phyloP scores from a whole-genome alignment of 345 rosid species.

The Conringia planisiliqua region DNA sequence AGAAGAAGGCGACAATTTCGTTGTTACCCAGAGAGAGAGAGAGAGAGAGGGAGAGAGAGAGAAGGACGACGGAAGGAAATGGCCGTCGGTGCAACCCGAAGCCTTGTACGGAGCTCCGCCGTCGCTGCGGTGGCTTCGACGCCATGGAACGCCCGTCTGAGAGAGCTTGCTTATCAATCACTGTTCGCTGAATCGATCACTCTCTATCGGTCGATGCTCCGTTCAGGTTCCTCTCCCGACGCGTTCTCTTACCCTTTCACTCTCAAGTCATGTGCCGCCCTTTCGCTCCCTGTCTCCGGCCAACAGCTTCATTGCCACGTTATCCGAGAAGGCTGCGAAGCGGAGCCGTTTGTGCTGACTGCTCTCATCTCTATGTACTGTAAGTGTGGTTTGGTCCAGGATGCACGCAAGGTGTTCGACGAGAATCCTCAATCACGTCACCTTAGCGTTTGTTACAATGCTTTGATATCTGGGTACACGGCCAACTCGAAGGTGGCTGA shows the following conservation, averaged over 20 bases:
- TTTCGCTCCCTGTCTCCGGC: slow-evolving; percentile 58
- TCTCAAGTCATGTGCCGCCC: slow-evolving; percentile 76
- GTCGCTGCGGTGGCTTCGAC: slow-evolving; percentile 26
- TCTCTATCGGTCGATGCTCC: slow-evolving; percentile 70
- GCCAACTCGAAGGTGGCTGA: slow-evolving; percentile 40
- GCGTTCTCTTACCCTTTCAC: slow-evolving; percentile 84
- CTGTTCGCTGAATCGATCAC: slow-evolving; percentile 48
- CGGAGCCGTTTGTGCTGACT: slow-evolving; percentile 75
- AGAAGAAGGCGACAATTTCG: neutral
- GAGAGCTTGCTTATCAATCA: slow-evolving; percentile 57
- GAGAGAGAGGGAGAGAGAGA: too few species aligned
- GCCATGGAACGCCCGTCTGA: slow-evolving; percentile 63
- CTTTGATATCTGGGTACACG: slow-evolving; percentile 72
- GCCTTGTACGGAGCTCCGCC: slow-evolving; percentile 14
- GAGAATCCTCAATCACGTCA: slow-evolving; percentile 43
- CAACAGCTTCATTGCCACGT: slow-evolving; percentile 68
- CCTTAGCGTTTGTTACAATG: slow-evolving; percentile 64
- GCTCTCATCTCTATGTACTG: slow-evolving; percentile 63
- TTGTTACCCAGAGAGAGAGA: slow-evolving; percentile 2
- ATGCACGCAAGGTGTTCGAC: slow-evolving; percentile 71
- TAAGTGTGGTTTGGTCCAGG: slow-evolving; percentile 34
- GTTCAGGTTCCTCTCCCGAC: slow-evolving; percentile 58
- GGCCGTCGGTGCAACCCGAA: slow-evolving; percentile 2
- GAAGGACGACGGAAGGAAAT: neutral
- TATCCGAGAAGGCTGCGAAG: slow-evolving; percentile 54